Base-by-base conservation (phyloP, 2,329 filamentous ascomycete genomes). In the Ceratocystis huliohia region DNA sequence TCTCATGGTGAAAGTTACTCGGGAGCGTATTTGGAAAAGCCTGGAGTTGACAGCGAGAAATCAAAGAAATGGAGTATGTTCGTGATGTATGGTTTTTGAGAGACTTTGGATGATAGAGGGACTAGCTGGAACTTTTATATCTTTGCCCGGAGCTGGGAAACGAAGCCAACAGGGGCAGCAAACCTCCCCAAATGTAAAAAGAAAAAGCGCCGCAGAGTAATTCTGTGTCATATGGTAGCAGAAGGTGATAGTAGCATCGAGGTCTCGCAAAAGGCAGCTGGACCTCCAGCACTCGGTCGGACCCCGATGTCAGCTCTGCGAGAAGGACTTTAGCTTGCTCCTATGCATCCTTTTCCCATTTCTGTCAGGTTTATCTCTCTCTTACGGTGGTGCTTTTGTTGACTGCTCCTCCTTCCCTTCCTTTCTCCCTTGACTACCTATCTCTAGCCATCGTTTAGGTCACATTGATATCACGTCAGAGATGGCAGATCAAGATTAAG, bases 1-100 rank as follows among this genome's bases (percentile, higher is more conserved):
- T 72, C 73, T 75, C 74, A 75, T 75, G 65, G 2, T 66, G 69
- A 50, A 68, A 50, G 63, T 64, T 13, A 10, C 2, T 15, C 10
- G 25, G 8, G 25, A 53, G 10, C 2, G 10, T 25, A 33, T 8
- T 37, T 0, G 28, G 17, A 37, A 7, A 13, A n/a, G 28, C 5
- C 20, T 8, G n/a, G 5, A 53, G 2, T 3, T 53, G 8, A 2
- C 3, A 15, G 10, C 1, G 22, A 22, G 10, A 15, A 50, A 0
- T 13, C 4, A 25, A 28, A 53, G 48, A 53, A 28, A 41, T 41
- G 13, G 10, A 15, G 10, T 41, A 41, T 41, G 10, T 28, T 22
- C 22, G 48, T 25, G 48, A 28, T 53, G 48, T 25, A 25, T 13
- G 1, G 22, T 17, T 5, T 53, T 10, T 53, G 22, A 22, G 33